Percentiles rank a stretch among this genome's conserved stretches.
Conservation (phyloP, 345 rosid genomes). For the Gossypium raimondii region DNA sequence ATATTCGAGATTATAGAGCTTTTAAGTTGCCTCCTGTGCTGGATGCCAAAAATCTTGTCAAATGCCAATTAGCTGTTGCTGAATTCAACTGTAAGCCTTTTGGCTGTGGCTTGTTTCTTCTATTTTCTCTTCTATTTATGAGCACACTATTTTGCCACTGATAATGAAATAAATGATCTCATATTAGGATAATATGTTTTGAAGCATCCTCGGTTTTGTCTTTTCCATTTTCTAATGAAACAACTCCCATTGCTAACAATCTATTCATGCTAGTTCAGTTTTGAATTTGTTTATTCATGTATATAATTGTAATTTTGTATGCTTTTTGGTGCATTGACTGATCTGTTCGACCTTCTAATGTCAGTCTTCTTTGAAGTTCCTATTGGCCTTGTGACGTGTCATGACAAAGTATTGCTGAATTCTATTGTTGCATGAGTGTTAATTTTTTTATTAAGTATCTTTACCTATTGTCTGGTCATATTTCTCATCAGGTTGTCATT, state of each 20-base stretch:
- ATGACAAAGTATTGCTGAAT: not conserved
- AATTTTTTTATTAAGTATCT: not conserved
- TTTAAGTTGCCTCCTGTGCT: constrained; percentile 52
- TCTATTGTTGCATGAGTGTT: not conserved
- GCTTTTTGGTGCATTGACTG: not conserved
- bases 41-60: constrained; percentile 54
- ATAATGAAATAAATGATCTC: not conserved
- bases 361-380: not conserved
- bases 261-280: not conserved
- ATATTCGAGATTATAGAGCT: constrained; percentile 56
- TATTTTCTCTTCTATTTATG: not conserved
- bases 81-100: constrained; percentile 46
- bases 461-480: no score
- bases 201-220: not conserved
- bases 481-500: not conserved
- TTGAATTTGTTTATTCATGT: not conserved
- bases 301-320: not conserved
- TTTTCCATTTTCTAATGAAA: not conserved
- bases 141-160: not conserved
- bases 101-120: constrained; percentile 1
- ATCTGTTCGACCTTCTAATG: not conserved
- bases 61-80: constrained; percentile 76
- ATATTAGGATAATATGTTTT: not conserved
- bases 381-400: not conserved
- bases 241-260: not conserved